These are phyloP conservation scores for Camelina sativa DNA, from an alignment of 345 rosid species.

Conservation along the genomic window DNA sequence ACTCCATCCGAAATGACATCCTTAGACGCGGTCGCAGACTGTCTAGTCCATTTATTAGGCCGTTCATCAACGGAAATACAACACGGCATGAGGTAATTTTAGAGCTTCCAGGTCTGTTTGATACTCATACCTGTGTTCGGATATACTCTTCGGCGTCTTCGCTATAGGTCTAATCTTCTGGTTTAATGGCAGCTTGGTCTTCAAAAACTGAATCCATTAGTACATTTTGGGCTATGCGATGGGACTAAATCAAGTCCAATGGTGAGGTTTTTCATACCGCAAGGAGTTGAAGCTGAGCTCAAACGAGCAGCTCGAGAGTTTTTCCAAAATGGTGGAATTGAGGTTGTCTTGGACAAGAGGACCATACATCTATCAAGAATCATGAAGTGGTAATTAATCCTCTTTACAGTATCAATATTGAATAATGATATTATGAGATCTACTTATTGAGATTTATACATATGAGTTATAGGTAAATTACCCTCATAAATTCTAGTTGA, in stretches of 20 bases:
- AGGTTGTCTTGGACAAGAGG: conserved; percentile 65
- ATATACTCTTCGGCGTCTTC: not conserved
- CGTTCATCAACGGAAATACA: conserved; percentile 54
- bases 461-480: not conserved
- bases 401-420: not conserved
- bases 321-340: conserved; percentile 69
- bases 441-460: not conserved
- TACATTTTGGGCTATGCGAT: conserved; percentile 85
- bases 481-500: not conserved
- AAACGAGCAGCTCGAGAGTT: conserved; percentile 72
- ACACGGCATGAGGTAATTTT: conserved; percentile 61
- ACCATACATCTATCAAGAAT: conserved; percentile 64
- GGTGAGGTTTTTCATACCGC: conserved; percentile 73
- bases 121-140: not conserved
- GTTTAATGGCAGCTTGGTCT: conserved; percentile 54
- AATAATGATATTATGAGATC: not conserved
- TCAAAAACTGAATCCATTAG: conserved; percentile 66
- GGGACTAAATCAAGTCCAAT: conserved; percentile 85
- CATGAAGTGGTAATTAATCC: conserved; percentile 71
- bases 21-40: conserved; percentile 64
- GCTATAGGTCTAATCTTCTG: not conserved
- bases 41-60: conserved; percentile 64
- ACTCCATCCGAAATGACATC: conserved; percentile 68
- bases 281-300: conserved; percentile 71
- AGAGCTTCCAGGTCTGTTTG: not conserved